phyloP scores from a whole-genome alignment of 768 basidiomycete species.

The Boletus insuetus region DNA sequence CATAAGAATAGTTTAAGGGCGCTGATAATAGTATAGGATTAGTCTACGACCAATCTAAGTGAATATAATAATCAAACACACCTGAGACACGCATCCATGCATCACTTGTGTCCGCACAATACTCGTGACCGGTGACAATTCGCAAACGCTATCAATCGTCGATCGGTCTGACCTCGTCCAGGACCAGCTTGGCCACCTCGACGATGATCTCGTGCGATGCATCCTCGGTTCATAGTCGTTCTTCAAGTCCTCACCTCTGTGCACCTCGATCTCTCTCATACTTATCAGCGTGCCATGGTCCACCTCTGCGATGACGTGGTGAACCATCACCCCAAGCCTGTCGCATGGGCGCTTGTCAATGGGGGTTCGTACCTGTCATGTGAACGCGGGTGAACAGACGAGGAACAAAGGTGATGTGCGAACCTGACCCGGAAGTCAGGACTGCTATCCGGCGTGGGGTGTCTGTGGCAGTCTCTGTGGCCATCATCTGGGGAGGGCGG shows the following conservation, averaged over 20 bases:
- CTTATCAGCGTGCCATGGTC: constrained; percentile 89
- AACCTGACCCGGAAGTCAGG: constrained; percentile 70
- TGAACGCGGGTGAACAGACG: no score
- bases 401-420: no score
- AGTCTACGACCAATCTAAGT: constrained; percentile 9
- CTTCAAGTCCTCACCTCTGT: constrained; percentile 70
- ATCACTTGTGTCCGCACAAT: no score
- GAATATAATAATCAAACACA: constrained; percentile 1
- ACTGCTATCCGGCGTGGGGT: constrained; percentile 17
- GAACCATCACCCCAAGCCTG: constrained; percentile 87
- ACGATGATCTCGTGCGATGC: constrained; percentile 85
- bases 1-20: constrained; percentile 17
- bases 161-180: constrained; percentile 48
- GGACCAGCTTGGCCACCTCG: constrained; percentile 68
- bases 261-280: constrained; percentile 73
- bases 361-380: constrained; percentile 85
- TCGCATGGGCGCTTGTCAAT: constrained; percentile 90
- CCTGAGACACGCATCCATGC: no score
- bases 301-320: constrained; percentile 89
- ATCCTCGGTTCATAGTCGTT: no score
- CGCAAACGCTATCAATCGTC: not conserved
- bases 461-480: constrained; percentile 2
- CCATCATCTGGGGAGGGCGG: constrained; percentile 2
- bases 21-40: constrained; percentile 9
- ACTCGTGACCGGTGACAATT: no score